Evolutionary conservation across 2,329 filamentous ascomycete species (phyloP).

Genomic region (Ascochyta pisi): DNA sequence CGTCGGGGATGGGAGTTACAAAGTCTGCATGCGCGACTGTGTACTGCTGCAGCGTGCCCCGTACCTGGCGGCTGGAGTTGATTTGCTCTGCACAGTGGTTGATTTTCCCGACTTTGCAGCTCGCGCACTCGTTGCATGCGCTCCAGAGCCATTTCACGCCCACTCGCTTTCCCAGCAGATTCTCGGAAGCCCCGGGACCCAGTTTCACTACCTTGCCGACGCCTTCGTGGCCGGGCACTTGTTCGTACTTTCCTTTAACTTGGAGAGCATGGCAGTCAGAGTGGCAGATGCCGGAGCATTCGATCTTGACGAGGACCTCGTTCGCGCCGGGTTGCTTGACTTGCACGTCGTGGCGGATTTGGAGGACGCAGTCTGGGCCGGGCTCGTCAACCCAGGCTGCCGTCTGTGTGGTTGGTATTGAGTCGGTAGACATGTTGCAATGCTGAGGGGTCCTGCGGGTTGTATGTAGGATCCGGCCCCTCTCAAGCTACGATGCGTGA

Average conservation of each 20-base stretch:
- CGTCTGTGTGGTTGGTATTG: slow-evolving; percentile 44
- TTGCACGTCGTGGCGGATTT: slow-evolving; percentile 44
- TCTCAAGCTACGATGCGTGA: not conserved
- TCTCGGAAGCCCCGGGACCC: slow-evolving; percentile 33
- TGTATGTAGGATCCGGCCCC: not conserved
- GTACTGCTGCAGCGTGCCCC: slow-evolving; percentile 48
- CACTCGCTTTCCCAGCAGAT: slow-evolving; percentile 47
- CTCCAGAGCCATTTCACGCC: slow-evolving; percentile 57
- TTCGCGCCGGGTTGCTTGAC: slow-evolving; percentile 49
- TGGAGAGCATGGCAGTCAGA: slow-evolving; percentile 57
- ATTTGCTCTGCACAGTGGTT: slow-evolving; percentile 54
- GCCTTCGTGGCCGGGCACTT: slow-evolving; percentile 57
- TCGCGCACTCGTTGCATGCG: slow-evolving; percentile 49
- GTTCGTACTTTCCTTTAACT: slow-evolving; percentile 53
- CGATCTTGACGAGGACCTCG: slow-evolving; percentile 56
- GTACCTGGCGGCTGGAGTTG: slow-evolving; percentile 52
- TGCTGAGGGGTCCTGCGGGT: not conserved
- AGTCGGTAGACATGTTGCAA: slow-evolving; percentile 7
- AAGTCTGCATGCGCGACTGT: slow-evolving; percentile 43
- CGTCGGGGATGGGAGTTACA: slow-evolving; percentile 43
- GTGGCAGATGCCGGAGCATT: slow-evolving; percentile 57
- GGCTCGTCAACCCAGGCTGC: slow-evolving; percentile 49
- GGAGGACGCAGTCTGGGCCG: slow-evolving; percentile 42
- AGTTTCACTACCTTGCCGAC: slow-evolving; percentile 52
- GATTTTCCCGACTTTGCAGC: slow-evolving; percentile 45